Evolutionary conservation across 495 filamentous ascomycete genomes (phyloP), one percentile per base, ranked within the genome.

Genomic region (Neurospora intermedia): DNA sequence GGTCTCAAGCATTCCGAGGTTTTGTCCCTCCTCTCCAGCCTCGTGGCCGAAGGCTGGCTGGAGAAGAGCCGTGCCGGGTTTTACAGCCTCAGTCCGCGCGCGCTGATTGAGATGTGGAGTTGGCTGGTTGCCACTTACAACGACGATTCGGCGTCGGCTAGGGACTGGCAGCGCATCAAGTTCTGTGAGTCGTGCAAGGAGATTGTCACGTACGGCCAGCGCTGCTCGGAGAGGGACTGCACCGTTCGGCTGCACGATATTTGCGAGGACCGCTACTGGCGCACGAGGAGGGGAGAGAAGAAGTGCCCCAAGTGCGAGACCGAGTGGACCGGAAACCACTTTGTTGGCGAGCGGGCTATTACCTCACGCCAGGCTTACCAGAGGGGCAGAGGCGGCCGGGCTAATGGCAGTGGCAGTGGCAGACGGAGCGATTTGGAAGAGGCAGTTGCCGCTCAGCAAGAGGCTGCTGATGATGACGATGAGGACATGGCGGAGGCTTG

Each of bases 111-210:
- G 84, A 84, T 99, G 73, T 85, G 90, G 69, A 83, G 85, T 11
- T 98, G 94, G 90, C 86, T 99, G 69, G 83, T 92, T 20, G 89
- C 90, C 69, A 92, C 90, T 71, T 99, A 97, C 77, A 98, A 98
- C 80, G 90, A 93, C 74, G 75, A 79, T 4, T 89, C 88, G 35
- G 85, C 85, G 2, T 31, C 23, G 27, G 86, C 86, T 1, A 85
- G 84, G 16, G 87, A 86, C 43, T 87, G 84, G 84, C 85, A 91
- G 75, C 87, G 87, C 74, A 91, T 99, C 79, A 97, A 96, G 87
- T 88, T 90, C 73, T 99, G 96, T 82, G 87, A 90, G 79, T 93
- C 92, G 3, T 99, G 96, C 80, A 92, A 89, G 81, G 94, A 98
- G 80, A 92, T 98, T 72, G 88, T 98, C 72, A 98, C 94, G 9